phyloP scores from a whole-genome alignment of 2,329 filamentous ascomycete species.

The Ophiobolus disseminans region DNA sequence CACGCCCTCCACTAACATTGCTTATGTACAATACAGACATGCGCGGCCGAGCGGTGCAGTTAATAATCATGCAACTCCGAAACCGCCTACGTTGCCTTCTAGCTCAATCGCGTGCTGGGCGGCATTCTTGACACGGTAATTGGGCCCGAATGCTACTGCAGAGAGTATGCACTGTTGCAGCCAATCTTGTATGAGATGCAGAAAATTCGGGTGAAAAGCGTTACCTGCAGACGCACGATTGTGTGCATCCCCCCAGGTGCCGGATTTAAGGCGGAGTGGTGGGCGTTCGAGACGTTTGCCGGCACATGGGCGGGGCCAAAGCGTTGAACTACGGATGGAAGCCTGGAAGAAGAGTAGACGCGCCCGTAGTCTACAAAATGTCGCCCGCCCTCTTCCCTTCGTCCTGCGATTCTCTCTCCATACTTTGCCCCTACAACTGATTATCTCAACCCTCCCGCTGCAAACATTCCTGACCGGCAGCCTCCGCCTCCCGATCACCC shows the following conservation, averaged over 20 bases:
- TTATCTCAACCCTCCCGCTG: not conserved
- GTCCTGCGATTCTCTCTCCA: constrained; percentile 6
- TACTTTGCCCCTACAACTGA: not conserved
- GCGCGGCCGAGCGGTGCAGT: too few relatives aligned
- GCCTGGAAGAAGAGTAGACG: constrained; percentile 3
- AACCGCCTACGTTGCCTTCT: too few relatives aligned
- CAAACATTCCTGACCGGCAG: constrained; percentile 7
- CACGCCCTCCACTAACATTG: too few relatives aligned
- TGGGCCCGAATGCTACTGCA: too few relatives aligned
- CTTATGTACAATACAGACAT: too few relatives aligned
- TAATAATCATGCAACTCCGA: too few relatives aligned
- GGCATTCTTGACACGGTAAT: too few relatives aligned
- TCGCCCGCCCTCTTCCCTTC: constrained; percentile 13
- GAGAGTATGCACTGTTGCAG: too few relatives aligned
- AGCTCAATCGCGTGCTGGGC: too few relatives aligned
- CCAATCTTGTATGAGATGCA: constrained; percentile 4
- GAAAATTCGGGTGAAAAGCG: constrained; percentile 18
- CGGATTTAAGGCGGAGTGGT: not conserved
- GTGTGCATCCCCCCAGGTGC: constrained; percentile 16
- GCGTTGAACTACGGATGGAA: not conserved
- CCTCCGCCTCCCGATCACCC: constrained; percentile 20
- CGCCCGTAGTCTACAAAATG: constrained; percentile 20
- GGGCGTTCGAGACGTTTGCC: constrained; percentile 13
- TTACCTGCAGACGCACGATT: constrained; percentile 31
- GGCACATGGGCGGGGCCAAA: not conserved